Conservation (phyloP, 495 filamentous ascomycete species). For the Xanthoparmelia taractica region DNA sequence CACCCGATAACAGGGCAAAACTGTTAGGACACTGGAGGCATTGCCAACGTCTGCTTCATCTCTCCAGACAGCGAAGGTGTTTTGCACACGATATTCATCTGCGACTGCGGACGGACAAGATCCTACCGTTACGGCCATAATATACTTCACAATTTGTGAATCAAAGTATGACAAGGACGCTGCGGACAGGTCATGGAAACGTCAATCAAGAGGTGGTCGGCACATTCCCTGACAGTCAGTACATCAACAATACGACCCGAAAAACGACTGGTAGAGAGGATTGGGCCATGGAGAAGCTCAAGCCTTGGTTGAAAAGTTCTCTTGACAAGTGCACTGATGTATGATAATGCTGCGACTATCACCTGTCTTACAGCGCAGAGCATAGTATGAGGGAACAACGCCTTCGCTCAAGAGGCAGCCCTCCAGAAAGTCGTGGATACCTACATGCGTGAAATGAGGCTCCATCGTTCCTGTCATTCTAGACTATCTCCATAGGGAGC, state of each 20-base stretch:
- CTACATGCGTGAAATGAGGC: not conserved
- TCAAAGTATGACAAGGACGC: too few species aligned
- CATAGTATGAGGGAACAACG: not conserved
- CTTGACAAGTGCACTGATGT: too few species aligned
- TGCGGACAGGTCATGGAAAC: too few species aligned
- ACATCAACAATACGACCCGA: not conserved
- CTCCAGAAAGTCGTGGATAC: not conserved
- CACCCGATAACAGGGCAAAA: slow-evolving; percentile 49
- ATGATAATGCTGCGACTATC: too few species aligned
- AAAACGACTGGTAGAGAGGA: not conserved
- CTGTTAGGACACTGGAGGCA: slow-evolving; percentile 55
- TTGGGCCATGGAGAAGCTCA: too few species aligned
- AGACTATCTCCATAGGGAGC: too few species aligned
- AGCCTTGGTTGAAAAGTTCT: too few species aligned
- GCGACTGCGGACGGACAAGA: slow-evolving; percentile 25
- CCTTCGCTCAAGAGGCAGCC: not conserved
- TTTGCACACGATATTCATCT: too few species aligned
- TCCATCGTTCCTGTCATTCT: not conserved
- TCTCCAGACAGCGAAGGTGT: slow-evolving; percentile 45
- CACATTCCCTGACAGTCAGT: too few species aligned
- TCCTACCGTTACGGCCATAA: slow-evolving; percentile 8
- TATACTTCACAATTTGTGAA: slow-evolving; percentile 36
- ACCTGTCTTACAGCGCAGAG: not conserved
- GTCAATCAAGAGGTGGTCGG: too few species aligned
- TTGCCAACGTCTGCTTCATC: slow-evolving; percentile 54